phyloP scores from a whole-genome alignment of 2,329 filamentous ascomycete genomes.

The Ambrosiella cleistominuta region DNA sequence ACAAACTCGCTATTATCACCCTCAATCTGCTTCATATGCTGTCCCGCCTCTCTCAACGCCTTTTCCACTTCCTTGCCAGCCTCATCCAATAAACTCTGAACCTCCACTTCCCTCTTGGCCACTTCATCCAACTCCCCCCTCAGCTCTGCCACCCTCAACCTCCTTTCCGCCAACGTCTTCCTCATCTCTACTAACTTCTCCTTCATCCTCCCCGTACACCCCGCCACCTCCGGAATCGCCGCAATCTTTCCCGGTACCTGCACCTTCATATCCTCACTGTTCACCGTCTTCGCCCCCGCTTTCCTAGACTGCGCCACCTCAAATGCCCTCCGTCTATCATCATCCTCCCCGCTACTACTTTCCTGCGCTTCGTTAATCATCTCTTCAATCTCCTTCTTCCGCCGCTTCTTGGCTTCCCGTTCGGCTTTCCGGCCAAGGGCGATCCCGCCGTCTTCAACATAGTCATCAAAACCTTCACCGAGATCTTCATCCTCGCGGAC shows the following conservation, averaged over 20 bases:
- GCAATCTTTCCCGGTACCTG: conserved; percentile 8
- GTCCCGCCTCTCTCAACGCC: conserved; percentile 19
- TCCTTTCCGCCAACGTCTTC: conserved; percentile 39
- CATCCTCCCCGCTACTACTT: conserved; percentile 49
- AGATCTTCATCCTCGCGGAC: conserved; percentile 80
- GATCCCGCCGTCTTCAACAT: conserved; percentile 68
- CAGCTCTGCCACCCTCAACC: conserved; percentile 46
- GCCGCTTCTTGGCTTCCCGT: conserved; percentile 45
- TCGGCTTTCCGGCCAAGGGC: conserved; percentile 65
- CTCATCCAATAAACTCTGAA: conserved; percentile 65
- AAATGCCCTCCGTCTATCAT: conserved; percentile 62
- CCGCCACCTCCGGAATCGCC: conserved; percentile 55
- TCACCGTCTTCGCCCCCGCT: conserved; percentile 30
- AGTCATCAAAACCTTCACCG: conserved; percentile 84
- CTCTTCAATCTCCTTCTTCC: conserved; percentile 63
- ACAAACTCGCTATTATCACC: conserved; percentile 16
- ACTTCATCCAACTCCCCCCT: conserved; percentile 53
- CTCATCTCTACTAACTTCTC: conserved; percentile 46
- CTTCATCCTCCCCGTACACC: conserved; percentile 47
- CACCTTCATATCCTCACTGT: conserved; percentile 12
- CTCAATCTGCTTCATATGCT: background rate
- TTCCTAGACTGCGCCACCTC: conserved; percentile 71
- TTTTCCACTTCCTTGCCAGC: conserved; percentile 49
- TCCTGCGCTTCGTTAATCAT: conserved; percentile 68
- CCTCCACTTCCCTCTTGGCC: conserved; percentile 52